These are phyloP conservation scores for Leccinum griseonigrum DNA, from an alignment of 1,284 basidiomycete genomes.

Conservation along the genomic window DNA sequence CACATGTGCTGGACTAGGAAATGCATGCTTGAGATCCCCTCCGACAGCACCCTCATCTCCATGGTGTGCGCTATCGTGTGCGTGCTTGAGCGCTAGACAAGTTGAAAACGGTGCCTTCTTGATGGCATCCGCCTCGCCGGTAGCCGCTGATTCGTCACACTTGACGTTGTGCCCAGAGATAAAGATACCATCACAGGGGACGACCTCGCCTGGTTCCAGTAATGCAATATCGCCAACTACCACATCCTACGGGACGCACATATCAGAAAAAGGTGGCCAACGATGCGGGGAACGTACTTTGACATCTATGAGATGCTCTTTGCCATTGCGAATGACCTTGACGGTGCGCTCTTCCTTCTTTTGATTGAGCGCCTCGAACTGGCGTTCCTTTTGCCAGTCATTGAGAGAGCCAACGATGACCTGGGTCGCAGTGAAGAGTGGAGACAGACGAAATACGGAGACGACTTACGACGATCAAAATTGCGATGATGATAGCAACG, in stretches of 20 bases:
- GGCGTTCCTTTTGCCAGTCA: constrained; percentile 97
- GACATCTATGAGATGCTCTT: constrained; percentile 79
- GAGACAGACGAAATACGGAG: not conserved
- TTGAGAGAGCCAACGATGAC: constrained; percentile 87
- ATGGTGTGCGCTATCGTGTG: constrained; percentile 16
- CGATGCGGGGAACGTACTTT: constrained; percentile 45
- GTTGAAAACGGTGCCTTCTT: constrained; percentile 84
- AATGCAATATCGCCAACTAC: constrained; percentile 93
- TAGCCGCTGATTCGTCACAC: constrained; percentile 96
- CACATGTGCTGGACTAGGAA: constrained; percentile 49
- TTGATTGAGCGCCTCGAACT: constrained; percentile 90
- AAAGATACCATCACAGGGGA: constrained; percentile 96
- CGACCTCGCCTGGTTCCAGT: constrained; percentile 92
- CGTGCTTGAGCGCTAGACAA: constrained; percentile 50
- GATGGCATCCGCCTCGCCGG: constrained; percentile 95
- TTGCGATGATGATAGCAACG: constrained; percentile 92
- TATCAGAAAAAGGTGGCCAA: not conserved
- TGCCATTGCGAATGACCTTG: constrained; percentile 86
- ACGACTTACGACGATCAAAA: constrained; percentile 71
- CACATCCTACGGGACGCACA: constrained; percentile 57
- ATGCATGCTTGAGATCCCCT: constrained; percentile 20
- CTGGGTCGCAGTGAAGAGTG: constrained; percentile 33
- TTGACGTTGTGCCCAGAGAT: constrained; percentile 90
- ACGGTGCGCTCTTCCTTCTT: constrained; percentile 95
- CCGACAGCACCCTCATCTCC: constrained; percentile 25